phyloP scores from a whole-genome alignment of 2,329 filamentous ascomycete genomes.

The Proliferodiscus dingleyae region DNA sequence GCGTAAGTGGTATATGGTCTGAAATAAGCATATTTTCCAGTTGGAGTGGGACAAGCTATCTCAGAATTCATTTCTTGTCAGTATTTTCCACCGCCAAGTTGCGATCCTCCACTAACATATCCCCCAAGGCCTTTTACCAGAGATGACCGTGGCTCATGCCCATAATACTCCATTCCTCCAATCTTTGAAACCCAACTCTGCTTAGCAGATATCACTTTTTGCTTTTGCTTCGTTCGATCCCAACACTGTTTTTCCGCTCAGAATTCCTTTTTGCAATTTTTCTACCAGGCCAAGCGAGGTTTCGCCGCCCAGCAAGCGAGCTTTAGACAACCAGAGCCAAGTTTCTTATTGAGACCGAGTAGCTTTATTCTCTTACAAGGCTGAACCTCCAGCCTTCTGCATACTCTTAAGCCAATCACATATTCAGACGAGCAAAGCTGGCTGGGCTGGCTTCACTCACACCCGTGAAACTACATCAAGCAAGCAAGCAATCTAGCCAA shows the following conservation, averaged over 20 bases:
- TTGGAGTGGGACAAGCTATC: constrained; percentile 34
- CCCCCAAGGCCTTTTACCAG: constrained; percentile 32
- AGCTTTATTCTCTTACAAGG: not conserved
- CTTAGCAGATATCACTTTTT: constrained; percentile 17
- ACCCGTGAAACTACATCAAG: not conserved
- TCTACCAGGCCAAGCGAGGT: not conserved
- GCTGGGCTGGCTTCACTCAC: not conserved
- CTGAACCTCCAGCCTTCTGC: not conserved
- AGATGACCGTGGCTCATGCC: constrained; percentile 39
- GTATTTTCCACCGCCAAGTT: not conserved
- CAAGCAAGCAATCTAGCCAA: not conserved
- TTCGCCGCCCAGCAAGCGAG: not conserved
- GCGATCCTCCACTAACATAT: constrained; percentile 11
- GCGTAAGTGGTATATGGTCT: constrained; percentile 7
- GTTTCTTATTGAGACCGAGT: not conserved
- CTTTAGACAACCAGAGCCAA: not conserved
- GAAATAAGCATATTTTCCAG: constrained; percentile 1
- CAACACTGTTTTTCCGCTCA: not conserved
- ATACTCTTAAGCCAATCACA: not conserved
- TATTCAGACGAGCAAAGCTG: not conserved
- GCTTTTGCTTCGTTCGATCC: not conserved
- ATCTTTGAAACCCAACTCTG: constrained; percentile 43
- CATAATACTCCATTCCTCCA: constrained; percentile 46
- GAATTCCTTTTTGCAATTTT: constrained; percentile 10
- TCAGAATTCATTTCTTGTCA: constrained; percentile 35